Conservation (phyloP, 768 basidiomycete species). For the Boletus coccyginus region DNA sequence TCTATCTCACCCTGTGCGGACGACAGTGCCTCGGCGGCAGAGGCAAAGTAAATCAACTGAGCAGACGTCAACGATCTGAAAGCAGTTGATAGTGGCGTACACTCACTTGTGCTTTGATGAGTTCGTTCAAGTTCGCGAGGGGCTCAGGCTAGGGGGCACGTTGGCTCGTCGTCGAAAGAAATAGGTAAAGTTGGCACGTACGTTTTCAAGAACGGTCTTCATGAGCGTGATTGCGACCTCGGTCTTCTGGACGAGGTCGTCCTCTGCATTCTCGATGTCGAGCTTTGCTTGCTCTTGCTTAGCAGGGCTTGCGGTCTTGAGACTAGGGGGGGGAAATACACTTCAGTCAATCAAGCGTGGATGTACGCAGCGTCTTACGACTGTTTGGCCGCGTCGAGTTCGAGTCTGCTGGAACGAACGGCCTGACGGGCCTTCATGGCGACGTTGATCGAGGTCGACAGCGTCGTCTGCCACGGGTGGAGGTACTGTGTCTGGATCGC, state of each 20-base stretch:
- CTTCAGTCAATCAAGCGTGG: background rate
- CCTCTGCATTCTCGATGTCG: slow-evolving; percentile 91
- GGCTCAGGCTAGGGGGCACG: slow-evolving; percentile 77
- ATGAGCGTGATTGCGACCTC: slow-evolving; percentile 95
- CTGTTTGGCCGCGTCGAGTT: slow-evolving; percentile 90
- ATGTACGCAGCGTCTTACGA: slow-evolving; percentile 45
- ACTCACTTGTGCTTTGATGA: slow-evolving; percentile 82
- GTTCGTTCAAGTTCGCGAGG: slow-evolving; percentile 88
- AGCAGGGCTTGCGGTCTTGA: slow-evolving; percentile 72
- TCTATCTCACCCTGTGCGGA: slow-evolving; percentile 89
- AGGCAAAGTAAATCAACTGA: slow-evolving; percentile 68
- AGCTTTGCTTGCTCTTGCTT: slow-evolving; percentile 91
- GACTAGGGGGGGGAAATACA: slow-evolving; percentile 37
- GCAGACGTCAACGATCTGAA: slow-evolving; percentile 5
- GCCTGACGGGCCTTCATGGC: slow-evolving; percentile 92
- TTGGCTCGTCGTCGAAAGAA: background rate
- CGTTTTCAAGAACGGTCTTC: slow-evolving; percentile 98
- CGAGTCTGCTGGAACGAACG: slow-evolving; percentile 74
- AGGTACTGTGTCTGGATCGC: slow-evolving; percentile 66
- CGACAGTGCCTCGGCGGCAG: slow-evolving; percentile 79
- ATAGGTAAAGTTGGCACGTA: slow-evolving; percentile 37
- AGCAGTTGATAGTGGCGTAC: background rate
- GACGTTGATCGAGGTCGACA: slow-evolving; percentile 78
- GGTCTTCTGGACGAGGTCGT: slow-evolving; percentile 96
- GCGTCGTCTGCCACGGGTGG: slow-evolving; percentile 83